These are phyloP conservation scores for Aspergillus neotritici DNA, from an alignment of 2,329 filamentous ascomycete genomes.

Conservation along the genomic window DNA sequence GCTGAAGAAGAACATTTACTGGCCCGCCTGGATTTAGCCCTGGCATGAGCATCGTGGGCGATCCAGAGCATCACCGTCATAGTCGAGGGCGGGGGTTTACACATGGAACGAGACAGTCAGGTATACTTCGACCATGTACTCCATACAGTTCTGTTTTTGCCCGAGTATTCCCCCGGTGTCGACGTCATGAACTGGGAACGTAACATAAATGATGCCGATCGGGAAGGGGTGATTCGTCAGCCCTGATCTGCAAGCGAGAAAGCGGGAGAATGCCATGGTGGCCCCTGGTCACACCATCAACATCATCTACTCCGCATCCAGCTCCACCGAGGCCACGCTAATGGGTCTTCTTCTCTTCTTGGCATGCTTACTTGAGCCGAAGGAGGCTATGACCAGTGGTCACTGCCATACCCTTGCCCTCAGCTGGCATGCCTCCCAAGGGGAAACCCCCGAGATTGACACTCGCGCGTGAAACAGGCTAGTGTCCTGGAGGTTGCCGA, in stretches of 20 bases:
- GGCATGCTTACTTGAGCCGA: constrained; percentile 14
- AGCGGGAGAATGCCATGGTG: constrained; percentile 1
- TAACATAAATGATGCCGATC: background rate
- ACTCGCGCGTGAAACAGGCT: constrained; percentile 18
- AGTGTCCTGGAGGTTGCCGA: constrained; percentile 16
- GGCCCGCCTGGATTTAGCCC: constrained; percentile 18
- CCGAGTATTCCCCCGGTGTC: background rate
- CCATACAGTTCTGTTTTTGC: background rate
- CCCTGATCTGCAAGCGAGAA: constrained; percentile 3
- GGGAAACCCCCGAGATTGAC: constrained; percentile 15
- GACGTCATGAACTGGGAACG: constrained; percentile 1
- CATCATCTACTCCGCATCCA: constrained; percentile 14
- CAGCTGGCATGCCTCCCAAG: background rate
- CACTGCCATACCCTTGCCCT: background rate
- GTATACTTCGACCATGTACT: no score
- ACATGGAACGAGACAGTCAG: no score
- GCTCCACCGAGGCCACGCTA: constrained; percentile 16
- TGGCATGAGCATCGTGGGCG: constrained; percentile 13
- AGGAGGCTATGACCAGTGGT: constrained; percentile 1
- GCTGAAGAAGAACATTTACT: constrained; percentile 22
- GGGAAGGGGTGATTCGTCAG: constrained; percentile 5
- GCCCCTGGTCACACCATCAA: constrained; percentile 1
- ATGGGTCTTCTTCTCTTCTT: constrained; percentile 14
- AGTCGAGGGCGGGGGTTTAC: no score
- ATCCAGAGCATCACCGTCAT: background rate